phyloP scores from a whole-genome alignment of 2,329 filamentous ascomycete genomes.

The Neospermospora avenae region DNA sequence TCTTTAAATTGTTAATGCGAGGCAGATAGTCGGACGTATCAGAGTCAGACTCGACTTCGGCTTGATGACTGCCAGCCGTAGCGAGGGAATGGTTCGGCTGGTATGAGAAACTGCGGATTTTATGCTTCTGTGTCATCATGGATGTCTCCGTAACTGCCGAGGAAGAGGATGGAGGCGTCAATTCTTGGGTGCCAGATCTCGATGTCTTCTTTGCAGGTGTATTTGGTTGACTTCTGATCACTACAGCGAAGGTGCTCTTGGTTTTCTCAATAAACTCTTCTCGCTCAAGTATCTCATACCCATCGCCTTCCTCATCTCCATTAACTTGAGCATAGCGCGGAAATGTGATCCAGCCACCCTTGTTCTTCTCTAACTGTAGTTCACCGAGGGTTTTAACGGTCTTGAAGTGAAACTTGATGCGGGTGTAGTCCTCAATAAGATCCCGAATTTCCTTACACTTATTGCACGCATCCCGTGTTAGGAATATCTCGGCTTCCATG shows the following conservation, averaged over 20 bases:
- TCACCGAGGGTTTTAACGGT: conserved; percentile 6
- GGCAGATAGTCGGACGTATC: neutral
- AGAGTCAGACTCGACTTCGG: neutral
- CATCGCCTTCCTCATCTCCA: neutral
- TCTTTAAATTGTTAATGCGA: neutral
- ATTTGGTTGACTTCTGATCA: neutral
- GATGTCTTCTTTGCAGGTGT: neutral
- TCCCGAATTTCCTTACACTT: conserved; percentile 6
- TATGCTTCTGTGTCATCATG: neutral
- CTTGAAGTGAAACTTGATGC: conserved; percentile 7
- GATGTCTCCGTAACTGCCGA: neutral
- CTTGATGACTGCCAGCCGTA: neutral
- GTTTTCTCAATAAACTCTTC: neutral
- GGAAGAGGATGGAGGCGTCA: neutral
- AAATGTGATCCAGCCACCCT: neutral
- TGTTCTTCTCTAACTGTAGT: neutral
- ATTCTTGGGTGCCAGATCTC: neutral
- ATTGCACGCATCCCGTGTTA: conserved; percentile 3
- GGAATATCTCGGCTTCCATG: conserved; percentile 10
- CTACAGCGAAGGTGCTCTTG: neutral
- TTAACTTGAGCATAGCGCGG: neutral
- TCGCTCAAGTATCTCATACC: neutral
- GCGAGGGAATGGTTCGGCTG: neutral
- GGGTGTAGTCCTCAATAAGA: conserved; percentile 5
- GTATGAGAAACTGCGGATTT: neutral